Evolutionary conservation across 208 protist species (phyloP).

Genomic region (Trypanosoma melophagium): DNA sequence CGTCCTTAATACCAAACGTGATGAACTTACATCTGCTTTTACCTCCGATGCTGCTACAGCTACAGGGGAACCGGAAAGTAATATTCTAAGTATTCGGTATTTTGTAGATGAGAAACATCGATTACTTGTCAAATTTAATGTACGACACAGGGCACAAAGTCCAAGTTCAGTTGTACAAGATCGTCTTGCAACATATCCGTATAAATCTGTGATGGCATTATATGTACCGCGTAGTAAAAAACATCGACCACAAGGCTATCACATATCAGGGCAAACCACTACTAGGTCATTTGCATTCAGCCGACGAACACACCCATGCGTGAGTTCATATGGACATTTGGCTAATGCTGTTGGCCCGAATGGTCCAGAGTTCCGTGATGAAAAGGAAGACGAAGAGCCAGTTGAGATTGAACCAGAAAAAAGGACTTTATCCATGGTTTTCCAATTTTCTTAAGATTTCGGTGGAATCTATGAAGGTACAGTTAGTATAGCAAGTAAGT

Average conservation of each 20-base stretch:
- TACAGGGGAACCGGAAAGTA: constrained; percentile 48
- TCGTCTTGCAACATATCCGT: constrained; percentile 38
- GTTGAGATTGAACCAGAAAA: background rate
- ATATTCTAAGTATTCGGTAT: constrained; percentile 64
- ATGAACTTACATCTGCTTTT: constrained; percentile 54
- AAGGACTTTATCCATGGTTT: background rate
- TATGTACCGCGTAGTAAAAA: constrained; percentile 58
- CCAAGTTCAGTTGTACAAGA: constrained; percentile 46
- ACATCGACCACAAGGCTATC: constrained; percentile 14
- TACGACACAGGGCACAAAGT: constrained; percentile 55
- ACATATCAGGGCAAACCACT: background rate
- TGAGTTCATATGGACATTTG: constrained; percentile 57
- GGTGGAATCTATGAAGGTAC: too few species aligned
- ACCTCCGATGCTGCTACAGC: constrained; percentile 42
- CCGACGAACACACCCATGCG: constrained; percentile 28
- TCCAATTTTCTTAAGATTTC: too few species aligned
- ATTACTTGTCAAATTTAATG: constrained; percentile 50
- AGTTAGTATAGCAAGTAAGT: too few species aligned
- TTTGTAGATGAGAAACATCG: constrained; percentile 35
- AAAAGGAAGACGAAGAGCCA: background rate
- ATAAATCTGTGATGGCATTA: constrained; percentile 45
- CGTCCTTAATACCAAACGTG: constrained; percentile 53
- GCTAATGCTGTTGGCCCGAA: constrained; percentile 36
- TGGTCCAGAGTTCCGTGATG: constrained; percentile 52
- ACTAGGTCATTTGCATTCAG: background rate